phyloP scores from a whole-genome alignment of 352 stramenopile genomes.

The Halophytophthora polymorphica region DNA sequence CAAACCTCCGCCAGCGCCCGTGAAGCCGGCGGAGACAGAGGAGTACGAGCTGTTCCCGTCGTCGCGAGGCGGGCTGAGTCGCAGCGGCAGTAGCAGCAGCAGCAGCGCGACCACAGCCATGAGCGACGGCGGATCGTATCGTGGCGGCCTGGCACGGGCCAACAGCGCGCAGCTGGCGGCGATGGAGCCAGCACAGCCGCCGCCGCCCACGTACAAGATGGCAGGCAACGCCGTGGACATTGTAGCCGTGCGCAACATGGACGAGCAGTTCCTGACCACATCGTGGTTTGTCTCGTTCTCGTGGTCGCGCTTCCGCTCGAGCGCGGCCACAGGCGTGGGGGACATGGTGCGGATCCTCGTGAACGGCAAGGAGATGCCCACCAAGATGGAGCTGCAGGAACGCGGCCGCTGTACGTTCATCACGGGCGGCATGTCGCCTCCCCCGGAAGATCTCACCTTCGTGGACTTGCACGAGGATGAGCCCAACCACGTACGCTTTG shows the following conservation, averaged over 20 bases:
- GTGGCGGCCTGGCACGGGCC: conserved; percentile 6
- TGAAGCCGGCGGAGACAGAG: conserved; percentile 3
- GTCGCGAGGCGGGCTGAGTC: conserved; percentile 8
- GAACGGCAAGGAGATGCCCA: conserved; percentile 73
- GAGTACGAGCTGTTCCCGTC: conserved; percentile 33
- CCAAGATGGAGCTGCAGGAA: conserved; percentile 72
- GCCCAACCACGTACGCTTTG: conserved; percentile 70
- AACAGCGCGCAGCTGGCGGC: conserved; percentile 14
- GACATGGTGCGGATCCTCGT: conserved; percentile 73
- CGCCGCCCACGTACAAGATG: conserved; percentile 56
- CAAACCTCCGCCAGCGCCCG: conserved; percentile 4
- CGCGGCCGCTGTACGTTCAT: conserved; percentile 63
- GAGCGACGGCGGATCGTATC: conserved; percentile 11
- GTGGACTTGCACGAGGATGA: conserved; percentile 59
- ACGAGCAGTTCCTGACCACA: conserved; percentile 59
- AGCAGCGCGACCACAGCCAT: conserved; percentile 2
- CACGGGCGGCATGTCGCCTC: conserved; percentile 58
- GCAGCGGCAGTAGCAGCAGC: conserved; percentile 17
- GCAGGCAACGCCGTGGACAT: conserved; percentile 78
- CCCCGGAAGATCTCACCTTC: conserved; percentile 47
- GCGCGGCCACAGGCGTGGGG: conserved; percentile 52
- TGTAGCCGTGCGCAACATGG: conserved; percentile 62
- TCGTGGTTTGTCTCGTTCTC: conserved; percentile 76
- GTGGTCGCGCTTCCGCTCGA: conserved; percentile 69
- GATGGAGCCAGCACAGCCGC: conserved; percentile 4